phyloP scores from a whole-genome alignment of 805 yeast species.

The Nakazawaea pomicola region DNA sequence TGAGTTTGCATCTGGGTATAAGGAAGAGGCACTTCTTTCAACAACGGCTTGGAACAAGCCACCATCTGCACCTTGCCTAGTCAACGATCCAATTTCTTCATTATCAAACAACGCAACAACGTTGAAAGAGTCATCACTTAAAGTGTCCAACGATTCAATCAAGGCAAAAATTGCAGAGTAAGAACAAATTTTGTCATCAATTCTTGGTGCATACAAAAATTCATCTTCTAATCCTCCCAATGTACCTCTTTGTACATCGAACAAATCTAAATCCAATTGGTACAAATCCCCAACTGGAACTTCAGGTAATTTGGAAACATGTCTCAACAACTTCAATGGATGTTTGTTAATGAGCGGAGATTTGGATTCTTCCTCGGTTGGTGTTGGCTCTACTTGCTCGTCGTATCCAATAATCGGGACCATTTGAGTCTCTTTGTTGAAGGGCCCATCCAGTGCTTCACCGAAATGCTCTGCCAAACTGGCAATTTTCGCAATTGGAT shows the following conservation, averaged over 20 bases:
- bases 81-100: slow-evolving; percentile 79
- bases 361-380: slow-evolving; percentile 54
- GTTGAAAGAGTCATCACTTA: slow-evolving; percentile 36
- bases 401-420: slow-evolving; percentile 72
- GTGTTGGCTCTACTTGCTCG: slow-evolving; percentile 32
- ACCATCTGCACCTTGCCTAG: slow-evolving; percentile 81
- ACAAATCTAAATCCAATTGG: slow-evolving; percentile 73
- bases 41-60: slow-evolving; percentile 62
- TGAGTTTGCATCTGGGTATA: slow-evolving; percentile 1
- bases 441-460: slow-evolving; percentile 58
- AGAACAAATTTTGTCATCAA: slow-evolving; percentile 81
- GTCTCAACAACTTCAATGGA: slow-evolving; percentile 60
- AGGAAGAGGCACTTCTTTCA: slow-evolving; percentile 39
- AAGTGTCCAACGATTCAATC: slow-evolving; percentile 28
- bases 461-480: slow-evolving; percentile 89
- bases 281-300: slow-evolving; percentile 56
- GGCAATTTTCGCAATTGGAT: slow-evolving; percentile 76
- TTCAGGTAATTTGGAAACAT: slow-evolving; percentile 55
- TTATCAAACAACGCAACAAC: slow-evolving; percentile 68
- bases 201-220: slow-evolving; percentile 74
- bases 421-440: slow-evolving; percentile 70
- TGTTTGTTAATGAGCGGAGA: slow-evolving; percentile 70
- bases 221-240: slow-evolving; percentile 76
- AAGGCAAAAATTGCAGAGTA: slow-evolving; percentile 65
- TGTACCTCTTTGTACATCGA: slow-evolving; percentile 74